Evolutionary conservation across 2,329 filamentous ascomycete species (phyloP).

Genomic region (Penicillium sp.): DNA sequence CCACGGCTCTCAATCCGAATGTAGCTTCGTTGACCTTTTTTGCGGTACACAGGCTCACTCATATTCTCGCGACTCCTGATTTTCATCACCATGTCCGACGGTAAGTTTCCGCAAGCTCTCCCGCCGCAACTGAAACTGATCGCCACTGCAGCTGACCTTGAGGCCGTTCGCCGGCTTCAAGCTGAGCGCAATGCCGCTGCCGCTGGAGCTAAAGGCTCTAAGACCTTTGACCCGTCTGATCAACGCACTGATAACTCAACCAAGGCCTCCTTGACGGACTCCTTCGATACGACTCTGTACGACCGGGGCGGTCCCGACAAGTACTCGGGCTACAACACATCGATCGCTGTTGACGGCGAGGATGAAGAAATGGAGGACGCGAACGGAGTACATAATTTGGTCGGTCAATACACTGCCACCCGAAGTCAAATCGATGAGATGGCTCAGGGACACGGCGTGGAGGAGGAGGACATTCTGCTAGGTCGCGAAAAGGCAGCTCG

Average conservation of each 20-base stretch:
- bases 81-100: conserved; percentile 46
- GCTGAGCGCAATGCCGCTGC: conserved; percentile 85
- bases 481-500: conserved; percentile 85
- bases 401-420: conserved; percentile 95
- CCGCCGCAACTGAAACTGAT: conserved; percentile 25
- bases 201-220: conserved; percentile 76
- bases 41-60: conserved; percentile 29
- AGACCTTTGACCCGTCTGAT: conserved; percentile 73
- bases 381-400: conserved; percentile 73
- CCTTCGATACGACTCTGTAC: conserved; percentile 85
- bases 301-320: conserved; percentile 75
- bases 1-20: conserved; percentile 37
- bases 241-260: conserved; percentile 82
- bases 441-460: conserved; percentile 77
- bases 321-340: conserved; percentile 87
- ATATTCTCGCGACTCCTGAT: conserved; percentile 25
- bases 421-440: conserved; percentile 93
- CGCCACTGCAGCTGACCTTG: conserved; percentile 68
- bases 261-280: conserved; percentile 87
- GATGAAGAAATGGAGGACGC: conserved; percentile 78
- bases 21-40: conserved; percentile 32
- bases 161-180: conserved; percentile 83
- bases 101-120: conserved; percentile 31
- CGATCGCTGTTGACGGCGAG: conserved; percentile 75
- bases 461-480: conserved; percentile 87